These are phyloP conservation scores for Xylaria polymorpha DNA, from an alignment of 2,329 filamentous ascomycete genomes.

Conservation along the genomic window DNA sequence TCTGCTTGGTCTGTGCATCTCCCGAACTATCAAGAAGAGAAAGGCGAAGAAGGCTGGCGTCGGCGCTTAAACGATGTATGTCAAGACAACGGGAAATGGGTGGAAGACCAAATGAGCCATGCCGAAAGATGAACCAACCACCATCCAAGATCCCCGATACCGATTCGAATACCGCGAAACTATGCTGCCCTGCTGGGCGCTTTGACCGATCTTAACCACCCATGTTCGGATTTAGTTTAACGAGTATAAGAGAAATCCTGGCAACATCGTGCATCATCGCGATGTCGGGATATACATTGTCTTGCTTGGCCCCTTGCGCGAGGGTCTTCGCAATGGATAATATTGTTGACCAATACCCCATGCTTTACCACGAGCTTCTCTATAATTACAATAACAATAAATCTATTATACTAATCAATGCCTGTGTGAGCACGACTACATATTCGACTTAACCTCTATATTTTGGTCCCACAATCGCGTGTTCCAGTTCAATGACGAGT, in stretches of 20 bases:
- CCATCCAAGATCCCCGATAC: constrained; percentile 40
- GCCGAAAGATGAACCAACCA: constrained; percentile 31
- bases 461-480: not conserved
- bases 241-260: constrained; percentile 33
- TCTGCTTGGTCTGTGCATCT: constrained; percentile 49
- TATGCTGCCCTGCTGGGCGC: constrained; percentile 36
- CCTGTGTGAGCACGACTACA: not conserved
- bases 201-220: constrained; percentile 36
- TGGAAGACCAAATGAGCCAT: constrained; percentile 21
- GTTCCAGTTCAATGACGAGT: not conserved
- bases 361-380: constrained; percentile 46
- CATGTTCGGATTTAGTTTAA: constrained; percentile 37
- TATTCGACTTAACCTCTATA: not conserved
- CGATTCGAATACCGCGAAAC: constrained; percentile 41
- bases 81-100: constrained; percentile 27
- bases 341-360: constrained; percentile 44
- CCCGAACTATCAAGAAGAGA: constrained; percentile 46
- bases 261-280: constrained; percentile 26
- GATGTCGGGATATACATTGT: constrained; percentile 32
- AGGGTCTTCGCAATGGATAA: constrained; percentile 41
- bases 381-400: constrained; percentile 47
- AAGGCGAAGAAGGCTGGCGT: constrained; percentile 46
- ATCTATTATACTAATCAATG: constrained; percentile 36
- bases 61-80: constrained; percentile 39
- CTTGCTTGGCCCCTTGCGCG: constrained; percentile 37